phyloP scores from a whole-genome alignment of 164 flowering plant species.

The Magnolia changhungtana region DNA sequence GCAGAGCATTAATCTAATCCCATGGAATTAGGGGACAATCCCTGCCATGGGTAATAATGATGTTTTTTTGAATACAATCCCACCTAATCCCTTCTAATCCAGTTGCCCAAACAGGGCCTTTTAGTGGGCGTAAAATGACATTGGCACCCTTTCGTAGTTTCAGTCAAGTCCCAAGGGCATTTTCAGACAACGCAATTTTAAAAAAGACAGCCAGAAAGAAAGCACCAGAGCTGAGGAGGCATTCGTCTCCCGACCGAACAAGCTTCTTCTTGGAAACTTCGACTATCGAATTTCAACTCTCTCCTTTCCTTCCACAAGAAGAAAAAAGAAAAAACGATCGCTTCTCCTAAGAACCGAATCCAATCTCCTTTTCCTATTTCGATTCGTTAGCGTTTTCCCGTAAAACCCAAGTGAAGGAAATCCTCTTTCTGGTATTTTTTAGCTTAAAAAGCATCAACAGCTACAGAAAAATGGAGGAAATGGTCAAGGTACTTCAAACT shows the following conservation, averaged over 20 bases:
- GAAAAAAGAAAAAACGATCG: background rate
- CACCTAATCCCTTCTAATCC: too few relatives aligned
- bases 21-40: too few relatives aligned
- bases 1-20: too few relatives aligned
- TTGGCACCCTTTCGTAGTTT: too few relatives aligned
- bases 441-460: background rate
- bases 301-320: background rate
- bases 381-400: background rate
- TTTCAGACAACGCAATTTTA: too few relatives aligned
- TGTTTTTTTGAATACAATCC: too few relatives aligned
- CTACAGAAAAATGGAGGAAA: conserved; percentile 1
- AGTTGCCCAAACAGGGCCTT: too few relatives aligned
- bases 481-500: conserved; percentile 2
- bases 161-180: too few relatives aligned
- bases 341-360: background rate
- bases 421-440: background rate
- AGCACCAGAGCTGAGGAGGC: too few relatives aligned
- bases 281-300: background rate
- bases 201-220: too few relatives aligned
- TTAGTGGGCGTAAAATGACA: too few relatives aligned
- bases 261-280: conserved; percentile 5
- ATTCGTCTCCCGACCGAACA: background rate
- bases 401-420: background rate
- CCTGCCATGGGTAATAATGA: too few relatives aligned
- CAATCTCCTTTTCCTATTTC: background rate